Evolutionary conservation across 2,329 filamentous ascomycete genomes (phyloP).

Genomic region (Alternaria dauci): DNA sequence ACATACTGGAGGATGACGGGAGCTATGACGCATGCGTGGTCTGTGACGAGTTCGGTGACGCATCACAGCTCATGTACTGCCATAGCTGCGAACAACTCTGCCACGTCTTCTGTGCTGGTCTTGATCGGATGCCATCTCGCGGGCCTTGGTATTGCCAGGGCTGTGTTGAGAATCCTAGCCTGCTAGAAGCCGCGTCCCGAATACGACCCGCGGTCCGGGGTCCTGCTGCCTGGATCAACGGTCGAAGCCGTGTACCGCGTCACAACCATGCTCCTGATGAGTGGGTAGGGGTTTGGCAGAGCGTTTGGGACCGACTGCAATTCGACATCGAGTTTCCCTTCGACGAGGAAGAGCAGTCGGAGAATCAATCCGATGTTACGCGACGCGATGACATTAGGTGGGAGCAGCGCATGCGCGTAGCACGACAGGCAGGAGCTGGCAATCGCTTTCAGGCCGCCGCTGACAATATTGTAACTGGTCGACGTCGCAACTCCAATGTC

Average conservation of each 20-base stretch:
- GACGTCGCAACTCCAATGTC: slow-evolving; percentile 45
- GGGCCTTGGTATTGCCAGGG: slow-evolving; percentile 92
- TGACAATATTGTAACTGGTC: slow-evolving; percentile 60
- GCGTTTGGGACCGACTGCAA: slow-evolving; percentile 80
- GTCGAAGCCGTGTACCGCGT: slow-evolving; percentile 41
- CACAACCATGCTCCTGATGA: slow-evolving; percentile 45
- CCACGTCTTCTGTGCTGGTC: slow-evolving; percentile 89
- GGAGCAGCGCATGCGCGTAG: slow-evolving; percentile 84
- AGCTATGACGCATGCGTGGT: slow-evolving; percentile 76
- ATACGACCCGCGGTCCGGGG: slow-evolving; percentile 35
- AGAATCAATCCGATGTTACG: slow-evolving; percentile 66
- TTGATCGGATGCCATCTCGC: slow-evolving; percentile 73
- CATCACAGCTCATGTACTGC: slow-evolving; percentile 86
- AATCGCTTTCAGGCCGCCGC: slow-evolving; percentile 76
- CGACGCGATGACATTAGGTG: slow-evolving; percentile 72
- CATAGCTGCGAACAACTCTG: slow-evolving; percentile 90
- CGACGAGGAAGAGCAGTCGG: slow-evolving; percentile 67
- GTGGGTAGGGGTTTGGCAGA: slow-evolving; percentile 85
- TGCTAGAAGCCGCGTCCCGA: slow-evolving; percentile 49
- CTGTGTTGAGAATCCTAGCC: slow-evolving; percentile 62
- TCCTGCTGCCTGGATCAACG: slow-evolving; percentile 44
- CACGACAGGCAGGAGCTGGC: slow-evolving; percentile 77
- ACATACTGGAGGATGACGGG: slow-evolving; percentile 59
- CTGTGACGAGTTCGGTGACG: slow-evolving; percentile 81
- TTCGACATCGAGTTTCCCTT: slow-evolving; percentile 88